These are phyloP conservation scores for Artomyces pyxidatus DNA, from an alignment of 768 basidiomycete genomes.

Conservation along the genomic window DNA sequence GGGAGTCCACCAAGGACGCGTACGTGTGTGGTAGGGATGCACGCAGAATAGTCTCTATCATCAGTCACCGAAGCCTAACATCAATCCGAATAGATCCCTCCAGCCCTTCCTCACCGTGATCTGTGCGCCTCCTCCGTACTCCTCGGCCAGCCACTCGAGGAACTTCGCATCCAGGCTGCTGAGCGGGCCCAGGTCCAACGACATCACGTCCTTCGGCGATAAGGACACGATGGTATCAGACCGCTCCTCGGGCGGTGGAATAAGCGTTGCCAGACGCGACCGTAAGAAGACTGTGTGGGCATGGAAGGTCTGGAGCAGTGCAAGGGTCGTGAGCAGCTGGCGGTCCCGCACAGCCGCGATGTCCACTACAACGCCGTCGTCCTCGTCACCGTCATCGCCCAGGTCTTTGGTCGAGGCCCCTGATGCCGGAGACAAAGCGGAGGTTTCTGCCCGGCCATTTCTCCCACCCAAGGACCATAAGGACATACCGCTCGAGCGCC, in stretches of 20 bases:
- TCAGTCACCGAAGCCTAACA: constrained; percentile 32
- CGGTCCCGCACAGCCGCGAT: constrained; percentile 34
- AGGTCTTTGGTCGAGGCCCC: constrained; percentile 4
- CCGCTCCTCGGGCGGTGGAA: constrained; percentile 1
- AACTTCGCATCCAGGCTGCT: constrained; percentile 67
- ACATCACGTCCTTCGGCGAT: constrained; percentile 52
- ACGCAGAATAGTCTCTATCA: too few species aligned
- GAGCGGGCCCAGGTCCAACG: constrained; percentile 67
- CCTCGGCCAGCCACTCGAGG: constrained; percentile 67
- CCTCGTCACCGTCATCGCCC: constrained; percentile 6
- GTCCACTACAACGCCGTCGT: constrained; percentile 37
- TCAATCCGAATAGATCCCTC: constrained; percentile 36
- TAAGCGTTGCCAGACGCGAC: constrained; percentile 31
- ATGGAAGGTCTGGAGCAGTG: constrained; percentile 53
- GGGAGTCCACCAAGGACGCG: too few species aligned
- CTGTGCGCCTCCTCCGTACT: constrained; percentile 40
- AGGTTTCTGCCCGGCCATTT: constrained; percentile 5
- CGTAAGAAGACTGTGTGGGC: constrained; percentile 54
- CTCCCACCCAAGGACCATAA: constrained; percentile 19
- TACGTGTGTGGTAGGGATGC: too few species aligned
- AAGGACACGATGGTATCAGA: constrained; percentile 32
- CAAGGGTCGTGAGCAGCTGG: constrained; percentile 37
- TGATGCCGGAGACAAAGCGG: constrained; percentile 10
- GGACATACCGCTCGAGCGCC: constrained; percentile 23
- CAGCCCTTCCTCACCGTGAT: constrained; percentile 37